Evolutionary conservation across 441 rosid genomes (phyloP).

Genomic region (Aquilaria agallochum): DNA sequence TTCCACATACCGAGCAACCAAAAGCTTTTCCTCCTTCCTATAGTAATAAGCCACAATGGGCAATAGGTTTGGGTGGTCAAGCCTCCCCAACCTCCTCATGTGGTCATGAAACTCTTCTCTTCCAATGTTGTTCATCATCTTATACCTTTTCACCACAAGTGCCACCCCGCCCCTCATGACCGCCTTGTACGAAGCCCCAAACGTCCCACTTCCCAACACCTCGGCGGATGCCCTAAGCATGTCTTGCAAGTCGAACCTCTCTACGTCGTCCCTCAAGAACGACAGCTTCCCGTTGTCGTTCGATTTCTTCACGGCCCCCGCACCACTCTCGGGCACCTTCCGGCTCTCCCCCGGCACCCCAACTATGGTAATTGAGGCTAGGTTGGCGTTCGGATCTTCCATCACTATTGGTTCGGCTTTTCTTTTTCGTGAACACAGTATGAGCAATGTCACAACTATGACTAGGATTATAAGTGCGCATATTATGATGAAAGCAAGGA

Average conservation of each 20-base stretch:
- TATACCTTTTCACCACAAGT: constrained; percentile 87
- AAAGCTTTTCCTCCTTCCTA: constrained; percentile 89
- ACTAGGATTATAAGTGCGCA: constrained; percentile 16
- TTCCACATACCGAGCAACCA: constrained; percentile 55
- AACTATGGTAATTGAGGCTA: constrained; percentile 8
- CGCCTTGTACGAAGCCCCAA: constrained; percentile 93
- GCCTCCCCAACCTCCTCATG: constrained; percentile 68
- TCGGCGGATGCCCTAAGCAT: constrained; percentile 87
- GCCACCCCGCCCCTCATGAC: constrained; percentile 31
- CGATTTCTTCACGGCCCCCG: constrained; percentile 16
- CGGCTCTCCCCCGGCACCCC: neutral
- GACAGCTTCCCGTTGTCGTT: constrained; percentile 36
- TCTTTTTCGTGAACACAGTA: constrained; percentile 18
- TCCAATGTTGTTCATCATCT: constrained; percentile 74
- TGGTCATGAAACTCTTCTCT: constrained; percentile 85
- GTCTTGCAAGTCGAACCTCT: constrained; percentile 70
- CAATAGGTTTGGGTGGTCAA: constrained; percentile 68
- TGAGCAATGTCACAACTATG: constrained; percentile 16
- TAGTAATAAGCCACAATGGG: constrained; percentile 77
- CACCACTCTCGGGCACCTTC: constrained; percentile 1
- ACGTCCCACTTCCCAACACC: constrained; percentile 89
- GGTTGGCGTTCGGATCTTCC: constrained; percentile 14
- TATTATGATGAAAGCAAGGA: constrained; percentile 21
- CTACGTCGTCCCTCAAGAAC: constrained; percentile 52
- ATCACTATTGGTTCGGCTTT: constrained; percentile 2